Conservation (phyloP, 305 asterid species). For the Fraxinus angustifolia region DNA sequence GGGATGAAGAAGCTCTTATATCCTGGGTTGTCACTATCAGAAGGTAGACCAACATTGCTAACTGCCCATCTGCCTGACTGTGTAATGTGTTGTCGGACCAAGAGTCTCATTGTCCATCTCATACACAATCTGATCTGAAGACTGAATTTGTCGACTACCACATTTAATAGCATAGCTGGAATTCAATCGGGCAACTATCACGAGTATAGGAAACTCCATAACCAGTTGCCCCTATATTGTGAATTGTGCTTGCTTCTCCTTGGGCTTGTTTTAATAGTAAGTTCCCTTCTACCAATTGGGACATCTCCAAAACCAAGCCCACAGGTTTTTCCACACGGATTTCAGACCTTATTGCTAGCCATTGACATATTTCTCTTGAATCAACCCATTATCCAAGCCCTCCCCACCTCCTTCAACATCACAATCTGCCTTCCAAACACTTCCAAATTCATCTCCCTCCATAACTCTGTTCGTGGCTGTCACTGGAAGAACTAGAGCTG, state of each 20-base stretch:
- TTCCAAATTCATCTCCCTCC: not conserved
- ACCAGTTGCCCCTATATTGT: not conserved
- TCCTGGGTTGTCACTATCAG: constrained; percentile 23
- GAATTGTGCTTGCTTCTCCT: not conserved
- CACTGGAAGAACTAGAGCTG: not conserved
- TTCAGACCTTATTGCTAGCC: not conserved
- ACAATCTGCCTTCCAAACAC: not conserved
- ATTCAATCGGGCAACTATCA: constrained; percentile 11
- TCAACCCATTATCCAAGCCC: not conserved
- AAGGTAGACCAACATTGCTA: constrained; percentile 60
- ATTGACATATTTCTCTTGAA: not conserved
- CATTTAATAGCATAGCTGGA: constrained; percentile 60
- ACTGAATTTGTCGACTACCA: constrained; percentile 45
- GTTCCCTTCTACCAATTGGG: not conserved
- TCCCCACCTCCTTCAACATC: not conserved
- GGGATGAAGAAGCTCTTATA: not conserved
- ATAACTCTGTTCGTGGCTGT: not conserved
- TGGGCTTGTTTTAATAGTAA: not conserved
- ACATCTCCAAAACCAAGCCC: not conserved
- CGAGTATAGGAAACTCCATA: not conserved
- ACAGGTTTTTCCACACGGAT: not conserved
- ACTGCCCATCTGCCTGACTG: constrained; percentile 62
- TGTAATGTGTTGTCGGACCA: constrained; percentile 63
- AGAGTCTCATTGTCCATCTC: constrained; percentile 48
- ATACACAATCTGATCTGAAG: constrained; percentile 35